Evolutionary conservation across 2,329 filamentous ascomycete genomes (phyloP).

Genomic region (Fusarium torulosum): DNA sequence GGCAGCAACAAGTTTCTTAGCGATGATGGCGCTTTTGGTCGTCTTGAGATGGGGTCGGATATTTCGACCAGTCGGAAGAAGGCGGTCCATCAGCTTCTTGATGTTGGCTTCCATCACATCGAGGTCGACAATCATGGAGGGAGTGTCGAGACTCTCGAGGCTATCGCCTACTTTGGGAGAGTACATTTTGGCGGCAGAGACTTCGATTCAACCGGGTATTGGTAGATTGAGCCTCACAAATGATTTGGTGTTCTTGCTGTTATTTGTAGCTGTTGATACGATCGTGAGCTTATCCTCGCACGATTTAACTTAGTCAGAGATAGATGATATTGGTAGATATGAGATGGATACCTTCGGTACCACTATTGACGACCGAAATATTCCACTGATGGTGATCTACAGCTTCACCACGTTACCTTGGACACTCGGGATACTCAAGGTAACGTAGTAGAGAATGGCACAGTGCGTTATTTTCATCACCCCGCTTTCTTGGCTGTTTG

Average conservation of each 20-base stretch:
- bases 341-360: not conserved
- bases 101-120: constrained; percentile 66
- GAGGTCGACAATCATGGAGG: constrained; percentile 68
- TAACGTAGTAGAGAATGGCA: constrained; percentile 19
- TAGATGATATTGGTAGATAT: not conserved
- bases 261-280: not conserved
- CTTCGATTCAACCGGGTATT: not conserved
- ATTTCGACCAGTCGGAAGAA: constrained; percentile 57
- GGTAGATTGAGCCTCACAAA: not conserved
- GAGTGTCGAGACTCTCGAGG: constrained; percentile 60
- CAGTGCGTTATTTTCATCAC: constrained; percentile 17
- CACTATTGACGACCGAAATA: constrained; percentile 7
- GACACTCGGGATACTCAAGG: not conserved
- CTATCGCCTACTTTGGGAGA: constrained; percentile 22
- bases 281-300: not conserved
- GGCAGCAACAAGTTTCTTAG: constrained; percentile 28
- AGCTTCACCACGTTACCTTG: not conserved
- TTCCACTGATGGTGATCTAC: not conserved
- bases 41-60: constrained; percentile 40
- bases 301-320: not conserved
- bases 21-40: constrained; percentile 27
- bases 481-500: not conserved
- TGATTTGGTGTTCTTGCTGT: not conserved
- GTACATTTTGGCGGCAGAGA: constrained; percentile 5
- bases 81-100: constrained; percentile 58